Evolutionary conservation across 208 protist genomes (phyloP), one percentile per base, ranked within the genome.

Genomic region (Leishmania guyanensis): DNA sequence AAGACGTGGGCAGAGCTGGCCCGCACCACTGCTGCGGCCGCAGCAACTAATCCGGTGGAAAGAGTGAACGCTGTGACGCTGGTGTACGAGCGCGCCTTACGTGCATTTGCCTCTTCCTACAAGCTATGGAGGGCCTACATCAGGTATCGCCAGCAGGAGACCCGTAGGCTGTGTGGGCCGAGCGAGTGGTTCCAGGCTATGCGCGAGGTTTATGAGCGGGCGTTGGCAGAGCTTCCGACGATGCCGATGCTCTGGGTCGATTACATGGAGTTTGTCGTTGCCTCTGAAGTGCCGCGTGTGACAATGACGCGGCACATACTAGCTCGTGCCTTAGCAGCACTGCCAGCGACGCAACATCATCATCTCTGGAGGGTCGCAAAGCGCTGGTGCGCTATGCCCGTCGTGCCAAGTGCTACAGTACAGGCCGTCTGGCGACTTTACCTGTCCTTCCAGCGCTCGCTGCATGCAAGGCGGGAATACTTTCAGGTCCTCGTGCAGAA

Each of bases 41-140:
- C 85, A 65, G 85, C 73, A 17, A 48, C 64, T 2, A 84, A 89
- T 69, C 60, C 60, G 5, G 83, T 79, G 12, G 88, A 84, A 22
- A 78, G 90, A 62, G 86, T 89, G 39, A 96, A 96, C 70, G 89
- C 90, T 17, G 86, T 93, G 6, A 92, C 90, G 68, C 76, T 93
- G 48, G 85, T 88, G 20, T 97, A 92, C 79, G 94, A 97, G 77
- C 90, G 94, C 17, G 91, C 92, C 2, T 50, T 96, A 17, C 86
- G 92, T 9, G 90, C 88, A 5, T 89, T 94, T 36, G 85, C 90
- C 22, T 89, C 88, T 26, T 97, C 94, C 12, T 97, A 95, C 83
- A 97, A 96, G 79, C 84, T 97, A 17, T 97, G 94, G 93, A 85
- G 72, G 77, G 80, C 78, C 43, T 97, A 97, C 71, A 86, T 96